Conservation (phyloP, 331 rosid genomes). For the Rosa hybrid region DNA sequence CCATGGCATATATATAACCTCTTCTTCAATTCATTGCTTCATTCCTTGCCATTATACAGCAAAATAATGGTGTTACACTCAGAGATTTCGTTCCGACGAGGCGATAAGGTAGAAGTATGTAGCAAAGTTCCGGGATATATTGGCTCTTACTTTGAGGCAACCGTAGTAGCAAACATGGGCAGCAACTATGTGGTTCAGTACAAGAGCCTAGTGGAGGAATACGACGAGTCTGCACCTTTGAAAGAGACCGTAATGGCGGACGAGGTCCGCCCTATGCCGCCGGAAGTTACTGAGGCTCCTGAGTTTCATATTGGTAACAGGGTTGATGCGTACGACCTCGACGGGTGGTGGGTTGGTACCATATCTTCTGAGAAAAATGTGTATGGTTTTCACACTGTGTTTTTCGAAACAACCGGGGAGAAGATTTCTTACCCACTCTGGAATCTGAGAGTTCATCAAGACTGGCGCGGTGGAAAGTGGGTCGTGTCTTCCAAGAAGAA, state of each 20-base stretch:
- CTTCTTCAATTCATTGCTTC: neutral
- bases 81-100: neutral
- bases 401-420: neutral
- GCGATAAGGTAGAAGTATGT: conserved; percentile 25
- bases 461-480: neutral
- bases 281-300: neutral
- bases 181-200: conserved; percentile 23
- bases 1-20: neutral
- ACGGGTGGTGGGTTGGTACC: neutral
- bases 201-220: conserved; percentile 17
- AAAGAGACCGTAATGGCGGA: neutral
- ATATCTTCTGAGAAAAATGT: neutral
- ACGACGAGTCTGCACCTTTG: neutral
- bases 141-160: conserved; percentile 27
- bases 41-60: neutral
- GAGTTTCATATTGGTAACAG: neutral
- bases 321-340: neutral
- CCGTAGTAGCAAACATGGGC: conserved; percentile 1
- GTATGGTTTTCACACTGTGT: neutral
- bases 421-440: neutral
- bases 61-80: neutral
- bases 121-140: conserved; percentile 22
- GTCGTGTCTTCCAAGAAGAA: neutral
- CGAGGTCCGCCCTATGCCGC: neutral
- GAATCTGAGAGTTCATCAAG: conserved; percentile 3